These are phyloP conservation scores for Yamadazyma dendronema DNA, from an alignment of 1,139 yeast genomes.

Conservation along the genomic window DNA sequence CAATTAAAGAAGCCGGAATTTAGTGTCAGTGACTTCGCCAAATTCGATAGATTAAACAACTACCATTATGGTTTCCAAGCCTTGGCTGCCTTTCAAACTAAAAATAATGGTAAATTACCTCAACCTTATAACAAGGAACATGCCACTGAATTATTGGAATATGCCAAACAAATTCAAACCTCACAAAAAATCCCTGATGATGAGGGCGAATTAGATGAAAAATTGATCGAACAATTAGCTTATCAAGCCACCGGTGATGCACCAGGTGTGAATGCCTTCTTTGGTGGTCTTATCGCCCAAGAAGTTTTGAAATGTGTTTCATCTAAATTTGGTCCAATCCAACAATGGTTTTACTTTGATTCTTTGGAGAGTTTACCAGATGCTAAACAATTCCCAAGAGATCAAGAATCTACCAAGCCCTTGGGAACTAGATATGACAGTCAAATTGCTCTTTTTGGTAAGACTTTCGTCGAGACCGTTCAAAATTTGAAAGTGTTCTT, in stretches of 20 bases:
- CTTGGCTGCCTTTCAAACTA: conserved; percentile 66
- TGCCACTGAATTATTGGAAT: conserved; percentile 62
- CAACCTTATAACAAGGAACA: conserved; percentile 74
- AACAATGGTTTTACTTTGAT: conserved; percentile 91
- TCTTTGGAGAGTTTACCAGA: conserved; percentile 87
- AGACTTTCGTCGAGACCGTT: conserved; percentile 66
- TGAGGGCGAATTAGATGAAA: conserved; percentile 57
- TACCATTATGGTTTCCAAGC: conserved; percentile 93
- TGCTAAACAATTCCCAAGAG: conserved; percentile 54
- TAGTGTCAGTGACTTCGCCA: conserved; percentile 83
- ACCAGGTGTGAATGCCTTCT: conserved; percentile 86
- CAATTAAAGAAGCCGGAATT: conserved; percentile 80
- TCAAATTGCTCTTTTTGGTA: conserved; percentile 92
- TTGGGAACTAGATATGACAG: conserved; percentile 82
- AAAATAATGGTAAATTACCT: conserved; percentile 68
- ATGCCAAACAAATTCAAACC: conserved; percentile 59
- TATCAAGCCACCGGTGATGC: conserved; percentile 90
- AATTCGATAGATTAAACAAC: conserved; percentile 88
- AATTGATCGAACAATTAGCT: conserved; percentile 68
- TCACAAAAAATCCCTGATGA: conserved; percentile 63
- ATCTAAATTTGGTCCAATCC: conserved; percentile 87
- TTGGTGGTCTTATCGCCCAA: conserved; percentile 95
- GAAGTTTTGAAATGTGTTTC: conserved; percentile 94
- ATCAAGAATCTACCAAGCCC: conserved; percentile 72
- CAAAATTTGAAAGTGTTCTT: conserved; percentile 80